phyloP scores from a whole-genome alignment of 75 land plant genomes.

The Azolla pinnata region DNA sequence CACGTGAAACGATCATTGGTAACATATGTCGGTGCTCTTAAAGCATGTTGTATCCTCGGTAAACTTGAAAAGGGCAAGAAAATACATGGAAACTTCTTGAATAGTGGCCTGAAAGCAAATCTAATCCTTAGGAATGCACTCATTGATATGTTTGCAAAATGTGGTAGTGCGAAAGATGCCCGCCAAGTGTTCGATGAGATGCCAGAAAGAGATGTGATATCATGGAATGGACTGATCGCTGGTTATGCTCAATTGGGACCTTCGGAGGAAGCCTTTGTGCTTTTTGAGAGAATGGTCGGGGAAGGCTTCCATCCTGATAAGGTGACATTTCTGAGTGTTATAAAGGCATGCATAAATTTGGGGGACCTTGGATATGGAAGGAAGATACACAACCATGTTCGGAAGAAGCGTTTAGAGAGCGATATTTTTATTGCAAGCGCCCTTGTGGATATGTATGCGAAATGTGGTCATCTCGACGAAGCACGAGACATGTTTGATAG shows the following conservation, averaged over 20 bases:
- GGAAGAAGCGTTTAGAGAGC: conserved; percentile 2
- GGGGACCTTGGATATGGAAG: conserved; percentile 14
- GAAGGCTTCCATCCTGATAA: conserved; percentile 8
- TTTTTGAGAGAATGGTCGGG: conserved; percentile 9
- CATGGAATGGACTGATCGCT: conserved; percentile 36
- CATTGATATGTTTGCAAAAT: conserved; percentile 58
- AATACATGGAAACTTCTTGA: conserved; percentile 32
- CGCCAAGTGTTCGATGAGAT: conserved; percentile 40
- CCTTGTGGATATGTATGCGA: conserved; percentile 7
- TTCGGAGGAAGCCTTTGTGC: conserved; percentile 6
- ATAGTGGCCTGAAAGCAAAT: conserved; percentile 29
- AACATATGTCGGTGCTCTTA: conserved; percentile 40
- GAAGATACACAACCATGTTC: conserved; percentile 16
- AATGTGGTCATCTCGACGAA: conserved; percentile 1
- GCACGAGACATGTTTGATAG: background rate
- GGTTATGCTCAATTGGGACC: conserved; percentile 33
- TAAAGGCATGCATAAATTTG: conserved; percentile 30
- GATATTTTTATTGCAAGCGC: conserved; percentile 14
- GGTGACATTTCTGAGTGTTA: conserved; percentile 19
- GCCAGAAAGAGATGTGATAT: conserved; percentile 19
- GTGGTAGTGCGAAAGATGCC: conserved; percentile 40
- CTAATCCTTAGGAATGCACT: conserved; percentile 41
- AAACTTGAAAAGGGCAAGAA: conserved; percentile 33
- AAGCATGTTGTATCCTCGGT: conserved; percentile 49
- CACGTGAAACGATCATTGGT: conserved; percentile 32